Evolutionary conservation across 257 asterid genomes (phyloP), one percentile per base, ranked within the genome.

Genomic region (Avicennia marina): DNA sequence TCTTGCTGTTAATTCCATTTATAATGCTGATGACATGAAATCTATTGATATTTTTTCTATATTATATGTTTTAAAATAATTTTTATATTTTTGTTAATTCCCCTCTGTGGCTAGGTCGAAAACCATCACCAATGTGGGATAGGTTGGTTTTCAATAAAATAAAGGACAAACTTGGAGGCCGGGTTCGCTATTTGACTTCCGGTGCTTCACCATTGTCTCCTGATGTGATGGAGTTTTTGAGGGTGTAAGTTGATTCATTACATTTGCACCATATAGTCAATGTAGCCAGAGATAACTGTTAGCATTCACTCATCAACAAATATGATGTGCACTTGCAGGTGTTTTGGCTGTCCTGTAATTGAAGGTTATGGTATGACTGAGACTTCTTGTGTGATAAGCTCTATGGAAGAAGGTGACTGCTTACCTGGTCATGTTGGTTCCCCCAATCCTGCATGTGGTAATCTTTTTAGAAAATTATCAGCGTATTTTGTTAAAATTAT

Each of bases 311-410:
- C 10, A 36, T 36, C 10, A 3, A 5, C 10, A 29, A 58, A 44
- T 52, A 51, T 63, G 19, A 70, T 38, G 11, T 18, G 53, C 56
- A 60, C 60, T 26, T 63, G 25, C 71, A 91, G 98, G 78, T 87
- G 98, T 72, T 91, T 87, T 68, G 95, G 98, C 71, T 81, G 96
- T 63, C 78, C 47, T 61, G 88, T 87, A 45, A 48, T 71, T 61
- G 98, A 91, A 78, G 98, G 96, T 54, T 91, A 91, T 72, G 98
- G 98, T 43, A 91, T 91, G 98, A 91, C 98, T 21, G 98, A 91
- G 70, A 70, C 93, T 55, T 87, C 98, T n/a, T 87, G 98, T 72
- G 93, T 85, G 55, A 91, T 91, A 65, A 91, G 90, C 76, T 45
- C 82, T 41, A 79, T 91, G 81, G 85, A 85, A 16, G 94, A 81